phyloP scores from a whole-genome alignment of 768 basidiomycete species.

The Mycena galericulata region DNA sequence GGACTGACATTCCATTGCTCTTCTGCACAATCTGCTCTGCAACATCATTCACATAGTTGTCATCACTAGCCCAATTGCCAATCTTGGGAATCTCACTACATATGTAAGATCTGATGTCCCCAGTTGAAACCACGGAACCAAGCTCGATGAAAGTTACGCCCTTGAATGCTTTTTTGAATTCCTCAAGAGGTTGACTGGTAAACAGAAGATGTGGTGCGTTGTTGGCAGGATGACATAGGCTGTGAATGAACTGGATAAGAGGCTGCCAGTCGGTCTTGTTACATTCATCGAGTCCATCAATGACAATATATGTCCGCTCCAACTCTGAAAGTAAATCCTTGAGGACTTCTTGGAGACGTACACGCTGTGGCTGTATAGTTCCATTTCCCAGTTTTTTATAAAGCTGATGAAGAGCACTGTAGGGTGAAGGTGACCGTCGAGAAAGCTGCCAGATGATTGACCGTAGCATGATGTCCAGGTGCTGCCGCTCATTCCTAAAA shows the following conservation, averaged over 20 bases:
- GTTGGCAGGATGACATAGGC: neutral
- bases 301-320: neutral
- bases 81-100: neutral
- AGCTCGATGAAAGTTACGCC: neutral
- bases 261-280: neutral
- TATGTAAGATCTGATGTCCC: too few species aligned
- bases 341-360: neutral
- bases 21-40: neutral
- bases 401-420: neutral
- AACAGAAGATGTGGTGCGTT: neutral
- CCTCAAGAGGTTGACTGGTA: neutral
- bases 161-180: neutral
- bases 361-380: neutral
- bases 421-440: neutral
- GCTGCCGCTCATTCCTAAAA: neutral
- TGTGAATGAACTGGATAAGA: neutral
- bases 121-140: neutral
- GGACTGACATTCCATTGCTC: conserved; percentile 2
- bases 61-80: neutral
- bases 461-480: neutral
- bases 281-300: neutral
- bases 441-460: neutral
- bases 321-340: neutral
- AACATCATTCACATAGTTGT: neutral
- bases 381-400: neutral